Percentiles rank a stretch among this genome's conserved stretches.
Conservation (phyloP, 352 stramenopile genomes). For the Halophytophthora batemanensis region DNA sequence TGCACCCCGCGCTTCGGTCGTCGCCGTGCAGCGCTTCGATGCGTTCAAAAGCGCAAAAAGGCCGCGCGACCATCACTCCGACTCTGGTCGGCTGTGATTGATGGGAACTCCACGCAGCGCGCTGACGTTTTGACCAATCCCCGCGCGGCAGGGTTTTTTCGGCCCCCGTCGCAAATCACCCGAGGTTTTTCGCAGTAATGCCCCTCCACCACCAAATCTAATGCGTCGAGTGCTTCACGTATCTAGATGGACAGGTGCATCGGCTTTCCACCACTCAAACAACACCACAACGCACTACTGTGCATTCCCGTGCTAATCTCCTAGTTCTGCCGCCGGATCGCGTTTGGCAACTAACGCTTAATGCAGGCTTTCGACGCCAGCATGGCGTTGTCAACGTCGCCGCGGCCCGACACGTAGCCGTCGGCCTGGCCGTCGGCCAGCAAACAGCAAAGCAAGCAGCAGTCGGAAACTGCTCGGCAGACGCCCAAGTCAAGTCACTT, state of each 20-base stretch:
- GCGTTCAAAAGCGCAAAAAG: neutral
- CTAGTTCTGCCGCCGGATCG: too few relatives aligned
- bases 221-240: neutral
- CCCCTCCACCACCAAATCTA: constrained; percentile 1
- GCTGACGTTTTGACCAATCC: constrained; percentile 3
- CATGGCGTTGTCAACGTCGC: constrained; percentile 3
- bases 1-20: neutral
- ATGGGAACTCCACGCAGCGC: neutral
- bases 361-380: too few relatives aligned
- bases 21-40: constrained; percentile 1
- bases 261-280: too few relatives aligned
- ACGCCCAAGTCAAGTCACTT: constrained; percentile 9
- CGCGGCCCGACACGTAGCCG: constrained; percentile 34
- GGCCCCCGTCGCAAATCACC: neutral
- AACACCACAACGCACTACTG: too few relatives aligned
- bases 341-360: too few relatives aligned
- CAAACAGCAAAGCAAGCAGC: neutral
- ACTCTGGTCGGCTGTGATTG: constrained; percentile 9
- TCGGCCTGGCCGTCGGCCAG: too few relatives aligned
- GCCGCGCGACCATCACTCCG: constrained; percentile 1
- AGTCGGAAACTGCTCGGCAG: constrained; percentile 5
- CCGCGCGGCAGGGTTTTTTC: neutral
- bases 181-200: constrained; percentile 6
- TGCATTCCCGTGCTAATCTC: too few relatives aligned
- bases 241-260: neutral